Base-by-base conservation (phyloP, 345 rosid genomes). In the Erysimum cheiranthoides region DNA sequence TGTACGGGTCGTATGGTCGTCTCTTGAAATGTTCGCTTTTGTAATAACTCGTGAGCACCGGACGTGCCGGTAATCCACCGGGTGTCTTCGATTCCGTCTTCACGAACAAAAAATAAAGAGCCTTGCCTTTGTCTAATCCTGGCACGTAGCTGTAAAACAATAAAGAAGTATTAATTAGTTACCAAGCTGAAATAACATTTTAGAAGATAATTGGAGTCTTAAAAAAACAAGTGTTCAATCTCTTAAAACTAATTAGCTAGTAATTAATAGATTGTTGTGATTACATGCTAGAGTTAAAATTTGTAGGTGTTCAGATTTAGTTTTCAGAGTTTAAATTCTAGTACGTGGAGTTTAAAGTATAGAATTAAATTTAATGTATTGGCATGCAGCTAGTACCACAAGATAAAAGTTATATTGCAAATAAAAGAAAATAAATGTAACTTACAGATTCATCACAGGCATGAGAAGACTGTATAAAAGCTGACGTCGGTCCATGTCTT, bases 361-460 rank as follows among this genome's bases (percentile, higher is more conserved):
- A 59, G 2, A 40, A 65, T 31, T 65, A 46, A 47, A 1, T 49
- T 14, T 21, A 67, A 36, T 9, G 38, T 51, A 25, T 65, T 10
- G 42, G 6, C 6, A 68, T 2, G 61, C 14, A 52, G 61, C 17
- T 47, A 50, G 6, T 36, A 38, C 21, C 10, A 50, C 9, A 39
- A 49, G 7, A 49, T 11, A 28, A 14, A 35, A 16, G 54, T 14
- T 42, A 32, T n/a, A 32, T 17, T 32, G n/a, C 9, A 21, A 35
- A 16, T 25, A 14, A 21, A 35, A 34, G n/a, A 10, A 39, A 3
- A 17, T 62, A 25, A 52, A 40, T 63, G 65, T 54, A 65, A 83
- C 91, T 70, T 69, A 93, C 94, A 87, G 86, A 81, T 92, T 92
- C 96, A 93, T 91, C 18, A 93, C 89, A n/a, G 98, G 97, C 91